These are phyloP conservation scores for Phialocephala subalpina DNA, from an alignment of 2,329 filamentous ascomycete species.

Conservation along the genomic window DNA sequence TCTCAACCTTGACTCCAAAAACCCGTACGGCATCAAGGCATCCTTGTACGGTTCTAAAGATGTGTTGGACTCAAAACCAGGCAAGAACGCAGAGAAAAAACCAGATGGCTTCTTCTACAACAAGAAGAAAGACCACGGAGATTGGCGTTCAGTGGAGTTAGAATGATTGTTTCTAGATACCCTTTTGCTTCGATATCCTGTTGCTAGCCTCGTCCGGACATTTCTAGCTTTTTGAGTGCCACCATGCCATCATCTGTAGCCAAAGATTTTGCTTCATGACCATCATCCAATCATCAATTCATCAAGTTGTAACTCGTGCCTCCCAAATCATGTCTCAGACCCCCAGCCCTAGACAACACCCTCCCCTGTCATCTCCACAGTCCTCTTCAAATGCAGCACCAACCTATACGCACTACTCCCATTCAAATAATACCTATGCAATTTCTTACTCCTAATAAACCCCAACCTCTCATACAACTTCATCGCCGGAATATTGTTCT, in stretches of 20 bases:
- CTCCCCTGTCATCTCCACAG: conserved; percentile 39
- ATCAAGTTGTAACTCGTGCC: conserved; percentile 2
- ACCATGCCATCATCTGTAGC: background rate
- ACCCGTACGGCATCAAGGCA: conserved; percentile 68
- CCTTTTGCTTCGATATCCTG: conserved; percentile 15
- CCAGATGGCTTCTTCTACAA: conserved; percentile 31
- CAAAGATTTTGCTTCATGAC: background rate
- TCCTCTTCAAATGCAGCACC: conserved; percentile 63
- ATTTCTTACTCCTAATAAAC: conserved; percentile 88
- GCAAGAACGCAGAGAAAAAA: conserved; percentile 15
- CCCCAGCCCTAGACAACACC: background rate
- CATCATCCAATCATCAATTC: background rate
- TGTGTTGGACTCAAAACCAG: conserved; percentile 34
- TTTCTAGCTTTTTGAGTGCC: background rate
- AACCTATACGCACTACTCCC: conserved; percentile 94
- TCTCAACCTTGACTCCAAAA: conserved; percentile 66
- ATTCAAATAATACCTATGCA: conserved; percentile 96
- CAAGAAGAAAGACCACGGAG: conserved; percentile 25
- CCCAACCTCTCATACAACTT: conserved; percentile 92
- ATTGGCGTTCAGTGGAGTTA: conserved; percentile 27
- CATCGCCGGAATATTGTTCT: conserved; percentile 89
- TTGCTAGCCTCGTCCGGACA: background rate
- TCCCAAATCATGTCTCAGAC: background rate
- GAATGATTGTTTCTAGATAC: conserved; percentile 32
- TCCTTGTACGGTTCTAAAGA: conserved; percentile 62